Conservation (phyloP, 257 asterid species). For the Rhazya stricta region DNA sequence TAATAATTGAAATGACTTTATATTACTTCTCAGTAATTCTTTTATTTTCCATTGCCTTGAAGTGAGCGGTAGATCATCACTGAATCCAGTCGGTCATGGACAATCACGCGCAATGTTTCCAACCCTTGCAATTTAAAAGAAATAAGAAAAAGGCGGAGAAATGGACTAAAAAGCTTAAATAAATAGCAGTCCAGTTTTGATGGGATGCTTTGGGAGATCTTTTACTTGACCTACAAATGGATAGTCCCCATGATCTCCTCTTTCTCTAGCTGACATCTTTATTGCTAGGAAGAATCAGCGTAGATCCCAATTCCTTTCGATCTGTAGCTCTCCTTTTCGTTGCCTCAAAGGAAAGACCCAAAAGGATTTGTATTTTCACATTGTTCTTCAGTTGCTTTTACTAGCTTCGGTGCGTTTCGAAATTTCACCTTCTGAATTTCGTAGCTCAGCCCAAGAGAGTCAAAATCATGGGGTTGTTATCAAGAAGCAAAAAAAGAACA, state of each 20-base stretch:
- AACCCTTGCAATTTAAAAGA: too few relatives aligned
- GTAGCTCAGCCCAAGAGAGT: background rate
- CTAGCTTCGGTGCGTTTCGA: background rate
- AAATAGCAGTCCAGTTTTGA: background rate
- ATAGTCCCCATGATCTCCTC: constrained; percentile 12
- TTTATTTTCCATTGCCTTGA: too few relatives aligned
- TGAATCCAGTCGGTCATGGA: too few relatives aligned
- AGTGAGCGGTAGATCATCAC: too few relatives aligned
- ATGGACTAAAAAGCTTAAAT: background rate
- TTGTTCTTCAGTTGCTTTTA: background rate
- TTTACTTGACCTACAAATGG: constrained; percentile 10
- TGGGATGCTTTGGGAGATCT: constrained; percentile 15
- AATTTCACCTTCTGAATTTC: constrained; percentile 7
- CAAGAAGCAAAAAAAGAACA: constrained; percentile 8
- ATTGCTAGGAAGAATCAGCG: constrained; percentile 1
- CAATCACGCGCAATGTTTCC: too few relatives aligned
- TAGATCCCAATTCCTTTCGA: constrained; percentile 7
- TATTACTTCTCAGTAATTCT: too few relatives aligned
- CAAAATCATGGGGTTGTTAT: constrained; percentile 19
- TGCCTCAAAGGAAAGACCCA: constrained; percentile 11
- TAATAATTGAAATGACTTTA: too few relatives aligned
- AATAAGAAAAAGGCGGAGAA: too few relatives aligned
- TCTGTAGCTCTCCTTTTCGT: background rate
- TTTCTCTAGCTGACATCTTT: constrained; percentile 8
- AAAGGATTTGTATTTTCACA: constrained; percentile 2